Base-by-base conservation (phyloP, 441 rosid genomes). In the Croton setiger region DNA sequence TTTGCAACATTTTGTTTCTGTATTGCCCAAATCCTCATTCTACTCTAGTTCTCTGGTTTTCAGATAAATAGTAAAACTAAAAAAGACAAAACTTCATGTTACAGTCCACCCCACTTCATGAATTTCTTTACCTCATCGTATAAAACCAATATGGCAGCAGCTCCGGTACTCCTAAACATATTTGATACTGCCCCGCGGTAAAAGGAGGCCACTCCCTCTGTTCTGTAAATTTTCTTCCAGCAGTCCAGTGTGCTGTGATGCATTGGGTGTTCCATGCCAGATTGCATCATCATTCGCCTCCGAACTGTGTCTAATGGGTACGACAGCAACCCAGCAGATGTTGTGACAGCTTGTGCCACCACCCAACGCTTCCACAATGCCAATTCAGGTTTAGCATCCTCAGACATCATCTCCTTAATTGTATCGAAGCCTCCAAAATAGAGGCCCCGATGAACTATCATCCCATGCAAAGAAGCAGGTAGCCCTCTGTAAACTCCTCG, bases 211-310 rank as follows among this genome's bases (percentile, higher is more conserved):
- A 88, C 75, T 72, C 97, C 98, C 64, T 91, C 98, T 49, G 75
- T 83, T 66, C 84, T 84, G 60, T 86, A 87, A 51, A 91, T 90
- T 54, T 79, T 89, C 79, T 58, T 88, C 98, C 97, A 94, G 74
- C 98, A 94, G 45, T 94, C 92, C 37, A 79, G 41, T 1, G 97
- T 91, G 82, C 75, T 77, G 23, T 20, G 71, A 53, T 88, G 91
- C 89, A 88, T 82, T 3, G 91, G 96, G 55, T 66, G 81, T 68
- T 91, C 90, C 69, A 88, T 70, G 61, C 97, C 97, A 7, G 97
- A 91, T 56, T 94, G 96, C 98, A 94, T 94, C 97, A 94, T 94
- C 83, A 94, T 91, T 76, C 96, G 80, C 71, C 97, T 84, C 56
- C 97, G 74, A 62, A 88, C 97, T 41, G 98, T 91, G 70, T 92